Base-by-base conservation (phyloP, 202 grass and related monocot species). In the Zoysia matrella region DNA sequence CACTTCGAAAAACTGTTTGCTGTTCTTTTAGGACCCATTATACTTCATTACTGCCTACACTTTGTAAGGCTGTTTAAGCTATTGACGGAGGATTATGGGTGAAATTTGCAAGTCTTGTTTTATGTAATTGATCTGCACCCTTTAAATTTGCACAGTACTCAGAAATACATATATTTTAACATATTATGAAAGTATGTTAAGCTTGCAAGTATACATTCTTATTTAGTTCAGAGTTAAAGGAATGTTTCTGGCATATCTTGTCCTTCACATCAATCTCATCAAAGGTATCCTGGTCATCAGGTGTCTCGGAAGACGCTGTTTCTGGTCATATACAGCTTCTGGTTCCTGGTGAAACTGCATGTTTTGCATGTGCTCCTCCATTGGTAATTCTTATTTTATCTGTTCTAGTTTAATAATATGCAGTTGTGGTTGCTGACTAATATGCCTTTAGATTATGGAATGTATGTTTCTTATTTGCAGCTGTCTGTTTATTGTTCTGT, bases 281-380 rank as follows among this genome's bases (percentile, higher is more conserved):
- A 61, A 47, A 14, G 11, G 18, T 14, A 39, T 79, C 44, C 60
- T 63, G 60, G 60, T 63, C 3, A 63, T 69, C 88, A 98, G 92
- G 95, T 92, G 95, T 98, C 64, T 98, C 95, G 2, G 95, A 98
- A 86, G 95, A 98, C 48, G 95, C 95, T 86, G 95, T 98, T 80
- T 98, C 95, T 61, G 95, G 95, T 86, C 95, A 98, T 84, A 98
- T 98, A 90, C 95, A 98, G 65, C 83, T 98, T 44, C 67, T 98
- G 54, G 74, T 95, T 88, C 95, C 95, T 87, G 92, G 95, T 83
- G 90, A 95, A 86, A 98, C 89, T 78, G 92, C 95, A 78, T 98
- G 95, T 82, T 98, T 98, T 81, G 92, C 95, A 71, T 98, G 95
- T 85, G 95, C 90, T 82, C 92, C 95, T 90, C 95, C 95, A 78